Conservation (phyloP, 441 rosid species). For the Eruca vesicaria region DNA sequence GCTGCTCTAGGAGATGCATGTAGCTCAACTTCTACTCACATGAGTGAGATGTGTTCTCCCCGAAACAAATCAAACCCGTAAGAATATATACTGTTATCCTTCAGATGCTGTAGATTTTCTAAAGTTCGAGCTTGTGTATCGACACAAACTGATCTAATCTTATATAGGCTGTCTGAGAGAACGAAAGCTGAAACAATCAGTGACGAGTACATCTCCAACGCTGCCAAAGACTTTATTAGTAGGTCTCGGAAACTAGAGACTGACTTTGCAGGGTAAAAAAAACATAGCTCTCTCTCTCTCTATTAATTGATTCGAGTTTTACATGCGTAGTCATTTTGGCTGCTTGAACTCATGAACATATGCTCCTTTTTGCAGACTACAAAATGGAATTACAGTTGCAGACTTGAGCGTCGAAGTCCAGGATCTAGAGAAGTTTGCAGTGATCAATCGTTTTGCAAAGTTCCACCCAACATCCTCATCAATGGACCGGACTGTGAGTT, state of each 20-base stretch:
- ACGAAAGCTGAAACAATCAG: slow-evolving; percentile 39
- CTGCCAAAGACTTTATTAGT: slow-evolving; percentile 54
- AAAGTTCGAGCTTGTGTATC: neutral
- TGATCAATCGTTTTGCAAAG: slow-evolving; percentile 90
- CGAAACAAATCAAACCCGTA: slow-evolving; percentile 48
- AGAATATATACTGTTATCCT: slow-evolving; percentile 24
- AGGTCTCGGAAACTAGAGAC: slow-evolving; percentile 65
- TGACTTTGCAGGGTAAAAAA: slow-evolving; percentile 51
- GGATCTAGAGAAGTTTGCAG: slow-evolving; percentile 74
- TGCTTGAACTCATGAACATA: slow-evolving; percentile 19
- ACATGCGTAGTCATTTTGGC: neutral
- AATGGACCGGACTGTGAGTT: slow-evolving; percentile 34
- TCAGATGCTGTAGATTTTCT: neutral
- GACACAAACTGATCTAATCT: neutral
- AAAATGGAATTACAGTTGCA: slow-evolving; percentile 54
- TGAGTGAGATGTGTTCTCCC: slow-evolving; percentile 34
- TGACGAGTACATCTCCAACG: slow-evolving; percentile 43
- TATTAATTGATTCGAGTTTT: neutral
- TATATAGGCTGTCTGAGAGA: slow-evolving; percentile 46
- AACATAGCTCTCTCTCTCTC: neutral
- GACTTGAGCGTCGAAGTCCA: slow-evolving; percentile 72
- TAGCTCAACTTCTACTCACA: slow-evolving; percentile 38
- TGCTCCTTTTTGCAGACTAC: slow-evolving; percentile 54
- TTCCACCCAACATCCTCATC: slow-evolving; percentile 60
- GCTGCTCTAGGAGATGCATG: slow-evolving; percentile 72